These are phyloP conservation scores for Cladosporium sp. DNA, from an alignment of 2,329 filamentous ascomycete genomes.

Conservation along the genomic window DNA sequence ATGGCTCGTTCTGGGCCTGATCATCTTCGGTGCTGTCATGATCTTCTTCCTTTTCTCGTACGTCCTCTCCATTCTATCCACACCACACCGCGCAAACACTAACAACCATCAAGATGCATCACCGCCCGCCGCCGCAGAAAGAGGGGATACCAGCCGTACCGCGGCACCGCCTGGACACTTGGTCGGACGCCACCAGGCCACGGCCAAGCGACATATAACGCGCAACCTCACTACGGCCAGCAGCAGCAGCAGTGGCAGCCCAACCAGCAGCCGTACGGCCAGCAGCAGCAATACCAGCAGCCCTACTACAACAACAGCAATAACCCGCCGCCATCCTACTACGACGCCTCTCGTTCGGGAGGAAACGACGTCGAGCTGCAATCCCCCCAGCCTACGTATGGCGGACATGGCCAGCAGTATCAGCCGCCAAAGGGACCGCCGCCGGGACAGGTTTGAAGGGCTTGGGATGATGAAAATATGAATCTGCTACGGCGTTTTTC, in stretches of 20 bases:
- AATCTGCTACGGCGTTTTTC: neutral
- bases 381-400: slow-evolving; percentile 36
- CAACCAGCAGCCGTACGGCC: slow-evolving; percentile 25
- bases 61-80: slow-evolving; percentile 34
- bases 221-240: slow-evolving; percentile 43
- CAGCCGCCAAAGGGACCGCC: slow-evolving; percentile 23
- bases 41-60: slow-evolving; percentile 68
- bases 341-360: slow-evolving; percentile 29
- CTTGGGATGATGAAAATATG: neutral
- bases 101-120: slow-evolving; percentile 51
- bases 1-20: slow-evolving; percentile 71
- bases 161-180: slow-evolving; percentile 84
- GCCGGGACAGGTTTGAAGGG: slow-evolving; percentile 14
- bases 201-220: slow-evolving; percentile 39
- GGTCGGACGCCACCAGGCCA: slow-evolving; percentile 45
- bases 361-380: slow-evolving; percentile 59
- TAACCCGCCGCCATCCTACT: slow-evolving; percentile 24
- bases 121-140: slow-evolving; percentile 73
- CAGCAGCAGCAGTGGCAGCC: slow-evolving; percentile 22
- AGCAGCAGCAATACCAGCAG: slow-evolving; percentile 21
- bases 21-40: slow-evolving; percentile 62
- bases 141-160: slow-evolving; percentile 63
- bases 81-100: neutral
- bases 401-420: slow-evolving; percentile 18
- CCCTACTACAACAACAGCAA: slow-evolving; percentile 31